These are phyloP conservation scores for Saccharomyces hybrid DNA, from an alignment of 1,139 yeast genomes.

Conservation along the genomic window DNA sequence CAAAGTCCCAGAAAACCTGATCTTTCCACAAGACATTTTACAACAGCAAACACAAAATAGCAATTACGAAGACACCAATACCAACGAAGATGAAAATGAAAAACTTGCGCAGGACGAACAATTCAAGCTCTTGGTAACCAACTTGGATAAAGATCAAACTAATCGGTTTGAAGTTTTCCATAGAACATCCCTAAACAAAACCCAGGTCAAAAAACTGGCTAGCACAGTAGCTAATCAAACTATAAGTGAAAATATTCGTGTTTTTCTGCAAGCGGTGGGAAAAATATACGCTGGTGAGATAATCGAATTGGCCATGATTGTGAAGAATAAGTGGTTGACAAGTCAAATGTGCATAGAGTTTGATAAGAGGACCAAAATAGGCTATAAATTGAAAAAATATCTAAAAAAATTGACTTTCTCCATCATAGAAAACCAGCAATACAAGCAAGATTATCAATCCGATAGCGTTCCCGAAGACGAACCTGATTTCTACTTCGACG, in stretches of 20 bases:
- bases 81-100: neutral
- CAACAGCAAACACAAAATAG: neutral
- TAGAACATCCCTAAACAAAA: slow-evolving; percentile 70
- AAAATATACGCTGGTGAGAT: slow-evolving; percentile 85
- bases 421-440: slow-evolving; percentile 7
- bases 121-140: slow-evolving; percentile 58
- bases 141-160: slow-evolving; percentile 77
- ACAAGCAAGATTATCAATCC: slow-evolving; percentile 4
- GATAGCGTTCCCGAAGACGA: slow-evolving; percentile 29
- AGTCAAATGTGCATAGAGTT: slow-evolving; percentile 31
- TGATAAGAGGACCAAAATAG: slow-evolving; percentile 29
- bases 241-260: slow-evolving; percentile 75
- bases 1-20: slow-evolving; percentile 20
- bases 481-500: slow-evolving; percentile 26
- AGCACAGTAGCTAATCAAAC: slow-evolving; percentile 74
- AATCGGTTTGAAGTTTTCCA: slow-evolving; percentile 81
- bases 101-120: slow-evolving; percentile 42
- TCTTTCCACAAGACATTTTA: slow-evolving; percentile 23
- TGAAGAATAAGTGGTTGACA: slow-evolving; percentile 49
- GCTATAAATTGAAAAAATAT: slow-evolving; percentile 27
- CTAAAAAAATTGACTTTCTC: slow-evolving; percentile 26
- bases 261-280: slow-evolving; percentile 77
- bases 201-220: slow-evolving; percentile 75
- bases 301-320: slow-evolving; percentile 70
- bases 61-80: neutral